Base-by-base conservation (phyloP, 176 grass and related monocot species). In the Carex myosuroides region DNA sequence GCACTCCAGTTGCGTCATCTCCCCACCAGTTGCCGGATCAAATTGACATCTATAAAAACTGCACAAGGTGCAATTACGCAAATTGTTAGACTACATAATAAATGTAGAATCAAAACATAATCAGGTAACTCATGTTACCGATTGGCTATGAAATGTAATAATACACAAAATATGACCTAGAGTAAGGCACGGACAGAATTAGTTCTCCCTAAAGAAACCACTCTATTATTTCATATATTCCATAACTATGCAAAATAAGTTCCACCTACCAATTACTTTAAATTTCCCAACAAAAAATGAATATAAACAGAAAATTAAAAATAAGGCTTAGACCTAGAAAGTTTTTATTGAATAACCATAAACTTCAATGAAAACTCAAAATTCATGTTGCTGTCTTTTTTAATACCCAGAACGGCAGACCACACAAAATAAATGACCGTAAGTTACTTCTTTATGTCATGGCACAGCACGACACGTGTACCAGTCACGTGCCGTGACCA, bases 31-130 rank as follows among this genome's bases (percentile, higher is more conserved):
- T 56, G 5, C 0, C 0, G 89, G 87, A 78, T 97, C 90, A 5
- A 94, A 97, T n/a, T 87, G 80, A 55, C 94, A 97, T 42, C 94
- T 82, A 86, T 92, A 91, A 61, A 97, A 99, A 74, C 97, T 99
- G 91, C 81, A 82, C 11, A 16, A 90, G 48, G 17, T n/a, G 83
- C 3, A 82, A 16, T 10, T 29, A 29, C 6, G 84, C 18, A 21
- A 5, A 64, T 29, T 84, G 30, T 42, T 12, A 80, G 0, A 24
- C 18, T 33, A 20, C 54, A 77, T 20, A 9, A 46, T 70, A 55
- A 35, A 24, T 29, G 44, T 12, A 8, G 8, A 69, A 85, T 55
- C 11, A 57, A 17, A 57, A 78, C 7, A 35, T 33, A 13, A 57
- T 78, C 26, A 55, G 22, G 52, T 78, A 55, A 33, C 22, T 78